These are phyloP conservation scores for Aegle marmelos DNA, from an alignment of 345 rosid species.

Conservation along the genomic window DNA sequence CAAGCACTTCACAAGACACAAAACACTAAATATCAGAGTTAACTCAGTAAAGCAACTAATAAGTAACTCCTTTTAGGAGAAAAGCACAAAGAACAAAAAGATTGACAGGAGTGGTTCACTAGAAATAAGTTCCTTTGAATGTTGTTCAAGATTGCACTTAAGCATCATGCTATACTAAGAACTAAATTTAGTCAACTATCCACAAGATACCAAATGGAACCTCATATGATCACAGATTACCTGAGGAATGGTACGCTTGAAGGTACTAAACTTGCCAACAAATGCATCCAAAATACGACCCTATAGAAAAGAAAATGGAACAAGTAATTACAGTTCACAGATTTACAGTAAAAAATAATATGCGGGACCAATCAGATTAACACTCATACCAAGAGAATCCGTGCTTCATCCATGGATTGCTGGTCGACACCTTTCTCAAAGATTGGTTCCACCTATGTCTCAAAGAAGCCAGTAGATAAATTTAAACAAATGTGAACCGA, in stretches of 20 bases:
- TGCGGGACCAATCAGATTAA: slow-evolving; percentile 6
- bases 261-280: slow-evolving; percentile 96
- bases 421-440: slow-evolving; percentile 96
- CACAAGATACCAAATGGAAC: not conserved
- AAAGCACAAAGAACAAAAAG: not conserved
- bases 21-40: slow-evolving; percentile 1
- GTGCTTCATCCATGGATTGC: slow-evolving; percentile 94
- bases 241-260: slow-evolving; percentile 98
- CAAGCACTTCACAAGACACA: not conserved
- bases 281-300: slow-evolving; percentile 98
- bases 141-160: slow-evolving; percentile 2
- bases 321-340: slow-evolving; percentile 11
- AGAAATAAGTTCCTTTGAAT: not conserved
- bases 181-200: not conserved
- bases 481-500: slow-evolving; percentile 5
- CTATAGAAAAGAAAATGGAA: slow-evolving; percentile 37
- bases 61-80: not conserved
- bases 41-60: not conserved
- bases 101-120: not conserved
- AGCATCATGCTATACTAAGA: not conserved
- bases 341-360: slow-evolving; percentile 16
- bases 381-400: slow-evolving; percentile 73
- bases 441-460: slow-evolving; percentile 90
- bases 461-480: slow-evolving; percentile 15
- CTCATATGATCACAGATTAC: slow-evolving; percentile 39